Evolutionary conservation across 176 grass and related monocot species (phyloP), one percentile per base, ranked within the genome.

Genomic region (Paspalum notatum): DNA sequence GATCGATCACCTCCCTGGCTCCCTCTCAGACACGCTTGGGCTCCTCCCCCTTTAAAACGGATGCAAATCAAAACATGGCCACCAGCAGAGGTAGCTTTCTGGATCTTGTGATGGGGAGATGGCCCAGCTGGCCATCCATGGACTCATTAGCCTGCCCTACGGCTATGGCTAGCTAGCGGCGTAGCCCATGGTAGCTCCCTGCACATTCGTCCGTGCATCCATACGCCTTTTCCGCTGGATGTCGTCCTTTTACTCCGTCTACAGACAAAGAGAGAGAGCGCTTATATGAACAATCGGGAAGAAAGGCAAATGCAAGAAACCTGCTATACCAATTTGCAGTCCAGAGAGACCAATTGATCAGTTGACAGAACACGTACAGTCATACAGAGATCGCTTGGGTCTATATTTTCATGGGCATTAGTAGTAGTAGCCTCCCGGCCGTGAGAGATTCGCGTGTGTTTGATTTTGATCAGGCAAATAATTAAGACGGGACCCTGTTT

Each of bases 111-210:
- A 54, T 24, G 53, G 63, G 70, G 15, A 76, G 32, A 32, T 80
- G 87, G 70, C 76, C 76, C 76, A 69, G 53, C 44, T 80, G 62
- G 82, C 64, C 18, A 44, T n/a, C 39, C 39, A 67, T 40, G 62
- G 45, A 40, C 7, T 16, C n/a, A 57, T 54, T 75, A 70, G 81
- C 51, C 66, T 41, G 52, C 52, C 52, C 52, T 20, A 54, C 3
- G 0, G 7, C 9, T 11, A 55, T 57, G 17, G 48, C 27, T 39
- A 54, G 32, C 27, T 38, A 48, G 65, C 59, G 46, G 13, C 61
- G 26, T 32, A 86, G 69, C 27, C 63, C 61, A 41, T 40, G 65
- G 42, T 22, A 43, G 62, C 14, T 17, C 27, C 8, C 40, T 41
- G 47, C 39, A 62, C 78, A 71, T 12, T 56, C 73, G 9, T 25